Percentiles rank a stretch among this genome's conserved stretches.
Conservation (phyloP, 805 yeast genomes). For the Myxozyma lipomycoides region DNA sequence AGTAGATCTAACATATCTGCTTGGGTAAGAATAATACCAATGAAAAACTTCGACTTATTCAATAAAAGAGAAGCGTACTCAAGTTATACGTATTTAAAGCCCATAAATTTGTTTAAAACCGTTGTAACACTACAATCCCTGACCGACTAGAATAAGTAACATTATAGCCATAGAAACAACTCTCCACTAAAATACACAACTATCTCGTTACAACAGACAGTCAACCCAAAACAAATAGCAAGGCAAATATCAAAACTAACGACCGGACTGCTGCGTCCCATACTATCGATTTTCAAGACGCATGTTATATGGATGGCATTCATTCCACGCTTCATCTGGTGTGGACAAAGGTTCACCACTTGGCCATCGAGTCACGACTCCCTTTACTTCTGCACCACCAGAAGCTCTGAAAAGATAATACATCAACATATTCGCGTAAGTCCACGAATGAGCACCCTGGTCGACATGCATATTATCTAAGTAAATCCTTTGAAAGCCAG, state of each 20-base stretch:
- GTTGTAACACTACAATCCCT: too few species aligned
- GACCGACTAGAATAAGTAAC: too few species aligned
- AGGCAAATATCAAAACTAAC: too few species aligned
- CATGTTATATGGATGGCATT: constrained; percentile 14
- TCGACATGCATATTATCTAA: constrained; percentile 18
- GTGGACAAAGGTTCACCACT: background rate
- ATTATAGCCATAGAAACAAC: too few species aligned
- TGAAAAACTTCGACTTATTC: constrained; percentile 8
- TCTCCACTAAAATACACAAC: too few species aligned
- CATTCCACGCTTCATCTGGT: constrained; percentile 16
- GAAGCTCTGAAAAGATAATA: constrained; percentile 20
- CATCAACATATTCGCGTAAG: constrained; percentile 19
- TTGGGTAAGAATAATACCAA: constrained; percentile 32
- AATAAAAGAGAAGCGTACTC: constrained; percentile 1
- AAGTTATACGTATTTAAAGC: too few species aligned
- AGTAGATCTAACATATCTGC: too few species aligned
- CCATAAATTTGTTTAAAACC: too few species aligned
- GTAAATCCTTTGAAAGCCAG: constrained; percentile 11
- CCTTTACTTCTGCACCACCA: constrained; percentile 17
- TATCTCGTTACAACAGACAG: too few species aligned
- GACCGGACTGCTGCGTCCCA: too few species aligned
- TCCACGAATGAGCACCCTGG: constrained; percentile 3
- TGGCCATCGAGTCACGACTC: constrained; percentile 16
- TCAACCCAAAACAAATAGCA: too few species aligned
- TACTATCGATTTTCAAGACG: constrained; percentile 5